Evolutionary conservation across 164 flowering plant genomes (phyloP).

Genomic region (Aristolochia contorta): DNA sequence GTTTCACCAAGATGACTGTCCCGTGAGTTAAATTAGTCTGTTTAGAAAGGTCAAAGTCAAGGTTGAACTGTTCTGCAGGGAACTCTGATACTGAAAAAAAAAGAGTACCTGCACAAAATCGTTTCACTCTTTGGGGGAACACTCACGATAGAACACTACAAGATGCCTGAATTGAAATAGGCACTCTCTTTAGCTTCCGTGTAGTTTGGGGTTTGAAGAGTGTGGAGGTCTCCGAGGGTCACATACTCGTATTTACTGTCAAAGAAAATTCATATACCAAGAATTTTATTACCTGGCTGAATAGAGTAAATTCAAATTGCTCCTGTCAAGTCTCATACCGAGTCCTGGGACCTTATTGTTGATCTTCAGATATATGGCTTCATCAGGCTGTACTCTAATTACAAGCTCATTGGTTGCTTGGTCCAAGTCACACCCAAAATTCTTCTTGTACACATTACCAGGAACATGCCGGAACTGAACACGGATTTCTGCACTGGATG

Average conservation of each 20-base stretch:
- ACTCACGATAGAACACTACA: neutral
- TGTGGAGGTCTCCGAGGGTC: neutral
- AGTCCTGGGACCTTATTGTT: constrained; percentile 88
- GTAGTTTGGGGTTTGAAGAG: neutral
- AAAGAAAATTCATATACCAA: neutral
- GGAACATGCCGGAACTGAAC: constrained; percentile 91
- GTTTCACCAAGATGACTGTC: too few species aligned
- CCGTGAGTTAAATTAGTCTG: too few species aligned
- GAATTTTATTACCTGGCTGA: constrained; percentile 36
- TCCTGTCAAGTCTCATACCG: constrained; percentile 70
- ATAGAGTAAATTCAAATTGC: constrained; percentile 69
- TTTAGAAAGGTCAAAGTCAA: too few species aligned
- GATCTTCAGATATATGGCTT: constrained; percentile 68
- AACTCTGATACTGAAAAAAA: too few species aligned
- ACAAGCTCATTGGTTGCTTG: constrained; percentile 82
- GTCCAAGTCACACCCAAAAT: constrained; percentile 57
- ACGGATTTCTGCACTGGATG: constrained; percentile 76
- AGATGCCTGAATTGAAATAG: neutral
- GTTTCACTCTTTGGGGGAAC: too few species aligned
- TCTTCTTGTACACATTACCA: constrained; percentile 61
- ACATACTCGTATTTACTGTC: too few species aligned
- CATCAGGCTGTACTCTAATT: constrained; percentile 75
- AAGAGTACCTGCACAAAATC: too few species aligned
- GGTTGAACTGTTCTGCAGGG: too few species aligned
- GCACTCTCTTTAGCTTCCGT: neutral